Evolutionary conservation across 805 yeast genomes (phyloP).

Genomic region (Yamadazyma kitorensis): DNA sequence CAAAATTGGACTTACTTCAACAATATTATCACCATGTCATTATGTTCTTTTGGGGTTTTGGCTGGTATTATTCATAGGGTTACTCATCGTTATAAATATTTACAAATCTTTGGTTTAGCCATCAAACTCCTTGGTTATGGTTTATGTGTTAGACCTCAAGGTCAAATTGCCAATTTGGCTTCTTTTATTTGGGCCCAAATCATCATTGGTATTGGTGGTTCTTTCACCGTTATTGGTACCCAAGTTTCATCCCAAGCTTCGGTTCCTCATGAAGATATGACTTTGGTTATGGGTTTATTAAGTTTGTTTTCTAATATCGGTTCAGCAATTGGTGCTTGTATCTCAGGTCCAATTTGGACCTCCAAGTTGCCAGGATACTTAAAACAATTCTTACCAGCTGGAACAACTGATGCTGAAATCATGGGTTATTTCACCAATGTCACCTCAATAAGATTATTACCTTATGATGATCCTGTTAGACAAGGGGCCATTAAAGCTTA

Average conservation of each 20-base stretch:
- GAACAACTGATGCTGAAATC: slow-evolving; percentile 17
- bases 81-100: slow-evolving; percentile 34
- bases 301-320: slow-evolving; percentile 35
- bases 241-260: slow-evolving; percentile 39
- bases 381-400: slow-evolving; percentile 24
- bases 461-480: slow-evolving; percentile 25
- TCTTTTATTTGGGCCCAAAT: slow-evolving; percentile 32
- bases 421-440: slow-evolving; percentile 17
- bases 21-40: slow-evolving; percentile 34
- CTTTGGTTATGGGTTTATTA: slow-evolving; percentile 35
- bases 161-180: slow-evolving; percentile 23
- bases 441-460: slow-evolving; percentile 18
- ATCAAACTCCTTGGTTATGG: slow-evolving; percentile 32
- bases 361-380: slow-evolving; percentile 26
- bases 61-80: slow-evolving; percentile 32
- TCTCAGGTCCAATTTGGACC: slow-evolving; percentile 33
- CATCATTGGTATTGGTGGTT: slow-evolving; percentile 39
- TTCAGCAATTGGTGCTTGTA: slow-evolving; percentile 38
- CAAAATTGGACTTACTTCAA: slow-evolving; percentile 36
- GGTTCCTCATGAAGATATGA: slow-evolving; percentile 42
- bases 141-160: slow-evolving; percentile 15
- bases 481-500: slow-evolving; percentile 32
- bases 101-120: slow-evolving; percentile 30
- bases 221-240: slow-evolving; percentile 34
- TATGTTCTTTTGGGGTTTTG: slow-evolving; percentile 37